These are phyloP conservation scores for Citeromyces siamensis DNA, from an alignment of 1,139 yeast species.

Conservation along the genomic window DNA sequence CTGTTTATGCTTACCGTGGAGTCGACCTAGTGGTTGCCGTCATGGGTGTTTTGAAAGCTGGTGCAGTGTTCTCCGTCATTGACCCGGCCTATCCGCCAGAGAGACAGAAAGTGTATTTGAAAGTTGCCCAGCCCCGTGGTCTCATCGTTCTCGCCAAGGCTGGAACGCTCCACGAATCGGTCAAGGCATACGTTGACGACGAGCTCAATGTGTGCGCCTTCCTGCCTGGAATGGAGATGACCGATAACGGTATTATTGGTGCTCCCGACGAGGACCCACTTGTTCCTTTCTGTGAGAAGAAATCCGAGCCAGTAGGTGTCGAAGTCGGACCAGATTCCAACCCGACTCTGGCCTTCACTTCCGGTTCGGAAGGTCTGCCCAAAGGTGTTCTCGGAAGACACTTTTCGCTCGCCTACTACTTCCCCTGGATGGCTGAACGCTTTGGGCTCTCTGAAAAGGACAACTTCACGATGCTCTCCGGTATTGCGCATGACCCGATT, in stretches of 20 bases:
- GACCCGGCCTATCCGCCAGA: conserved; percentile 99
- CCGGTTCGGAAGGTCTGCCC: conserved; percentile 97
- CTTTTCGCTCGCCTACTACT: conserved; percentile 89
- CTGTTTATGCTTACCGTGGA: conserved; percentile 96
- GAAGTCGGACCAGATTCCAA: conserved; percentile 95
- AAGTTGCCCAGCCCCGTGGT: conserved; percentile 90
- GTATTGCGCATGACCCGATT: conserved; percentile 98
- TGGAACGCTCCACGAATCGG: conserved; percentile 66
- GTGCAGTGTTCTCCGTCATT: conserved; percentile 95
- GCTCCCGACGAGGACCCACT: conserved; percentile 33
- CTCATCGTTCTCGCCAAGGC: conserved; percentile 85
- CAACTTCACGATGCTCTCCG: conserved; percentile 92
- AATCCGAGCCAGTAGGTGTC: conserved; percentile 66
- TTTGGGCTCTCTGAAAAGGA: conserved; percentile 72
- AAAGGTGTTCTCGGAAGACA: conserved; percentile 98
- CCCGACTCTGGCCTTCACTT: conserved; percentile 95
- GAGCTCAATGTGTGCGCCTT: conserved; percentile 64
- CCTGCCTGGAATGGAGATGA: conserved; percentile 66
- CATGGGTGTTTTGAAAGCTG: conserved; percentile 95
- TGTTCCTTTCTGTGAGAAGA: conserved; percentile 28
- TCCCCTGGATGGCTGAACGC: conserved; percentile 95
- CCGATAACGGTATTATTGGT: conserved; percentile 58
- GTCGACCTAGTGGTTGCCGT: conserved; percentile 95
- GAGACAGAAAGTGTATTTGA: conserved; percentile 83
- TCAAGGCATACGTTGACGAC: conserved; percentile 58